phyloP scores from a whole-genome alignment of 768 basidiomycete species.

The Russula emetica region DNA sequence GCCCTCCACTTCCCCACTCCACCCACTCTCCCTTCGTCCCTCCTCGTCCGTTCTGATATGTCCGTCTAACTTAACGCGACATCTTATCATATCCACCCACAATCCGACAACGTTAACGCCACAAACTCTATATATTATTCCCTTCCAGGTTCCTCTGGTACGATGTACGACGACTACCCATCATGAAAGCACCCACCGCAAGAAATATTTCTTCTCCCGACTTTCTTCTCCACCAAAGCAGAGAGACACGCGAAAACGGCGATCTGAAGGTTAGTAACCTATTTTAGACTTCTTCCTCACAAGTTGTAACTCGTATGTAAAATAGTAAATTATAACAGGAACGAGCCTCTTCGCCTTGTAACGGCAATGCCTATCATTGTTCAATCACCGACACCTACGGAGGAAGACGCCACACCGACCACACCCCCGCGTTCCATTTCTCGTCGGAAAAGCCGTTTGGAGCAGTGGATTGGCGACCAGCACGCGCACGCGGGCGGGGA shows the following conservation, averaged over 20 bases:
- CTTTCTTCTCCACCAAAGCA: conserved; percentile 5
- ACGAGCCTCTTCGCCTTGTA: conserved; percentile 1
- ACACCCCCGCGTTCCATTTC: conserved; percentile 30
- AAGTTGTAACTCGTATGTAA: neutral
- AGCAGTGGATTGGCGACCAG: conserved; percentile 45
- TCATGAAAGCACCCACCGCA: conserved; percentile 15
- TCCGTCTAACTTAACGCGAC: neutral
- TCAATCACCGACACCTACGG: conserved; percentile 25
- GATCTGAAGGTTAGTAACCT: conserved; percentile 11
- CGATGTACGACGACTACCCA: conserved; percentile 22
- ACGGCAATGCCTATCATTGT: conserved; percentile 25
- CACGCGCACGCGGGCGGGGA: conserved; percentile 31
- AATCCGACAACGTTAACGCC: conserved; percentile 3
- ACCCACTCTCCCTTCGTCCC: neutral
- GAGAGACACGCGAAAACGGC: conserved; percentile 5
- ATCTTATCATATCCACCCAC: neutral
- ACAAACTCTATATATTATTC: conserved; percentile 23
- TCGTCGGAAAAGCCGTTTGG: conserved; percentile 40
- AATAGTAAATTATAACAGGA: neutral
- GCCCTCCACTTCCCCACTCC: neutral
- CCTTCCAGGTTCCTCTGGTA: neutral
- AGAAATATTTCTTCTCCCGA: conserved; percentile 9
- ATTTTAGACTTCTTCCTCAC: neutral
- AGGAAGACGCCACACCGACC: conserved; percentile 27
- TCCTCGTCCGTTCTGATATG: neutral